Base-by-base conservation (phyloP, 495 filamentous ascomycete genomes). In the Xylaria bambusicola region DNA sequence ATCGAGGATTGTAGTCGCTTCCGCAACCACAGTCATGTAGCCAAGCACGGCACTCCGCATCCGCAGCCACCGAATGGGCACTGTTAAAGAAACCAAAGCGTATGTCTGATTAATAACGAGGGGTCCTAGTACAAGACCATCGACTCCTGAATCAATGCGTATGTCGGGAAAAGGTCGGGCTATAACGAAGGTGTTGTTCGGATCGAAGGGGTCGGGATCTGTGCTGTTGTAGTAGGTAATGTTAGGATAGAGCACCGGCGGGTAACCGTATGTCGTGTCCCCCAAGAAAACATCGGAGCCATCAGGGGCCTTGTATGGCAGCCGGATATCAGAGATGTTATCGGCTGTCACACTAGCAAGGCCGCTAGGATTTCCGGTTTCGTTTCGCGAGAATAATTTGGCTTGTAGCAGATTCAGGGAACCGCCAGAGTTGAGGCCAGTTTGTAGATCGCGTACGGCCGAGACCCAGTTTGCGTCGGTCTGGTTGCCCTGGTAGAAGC, bases 81-180 rank as follows among this genome's bases (percentile, higher is more conserved):
- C 64, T 2, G 91, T 93, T 55, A 95, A 69, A 23, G 91, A 95
- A n/a, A 93, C 60, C n/a, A 95, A 66, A n/a, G 86, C 85, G 48
- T 85, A 88, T 0, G 82, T 84, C 15, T 77, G 68, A 66, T 95
- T 93, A 56, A 92, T 68, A 21, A 76, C 71, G 41, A 86, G 72
- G 0, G 91, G 91, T 0, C 91, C 91, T 1, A 92, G 69, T 6
- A 94, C 66, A 9, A 94, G 71, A 3, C 82, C 78, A 59, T 66
- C 73, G 74, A 77, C 40, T 62, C 74, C 60, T 27, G 66, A 64
- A 40, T 82, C 79, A 3, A 93, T 73, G 2, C 74, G 73, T 54
- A 84, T 80, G 18, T 82, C 83, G 8, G 75, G 72, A 57, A 80
- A 76, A 38, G 74, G 68, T n/a, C 62, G 59, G 58, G 80, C 72